Conservation (phyloP, 768 basidiomycete genomes). For the Boletellus sp. region DNA sequence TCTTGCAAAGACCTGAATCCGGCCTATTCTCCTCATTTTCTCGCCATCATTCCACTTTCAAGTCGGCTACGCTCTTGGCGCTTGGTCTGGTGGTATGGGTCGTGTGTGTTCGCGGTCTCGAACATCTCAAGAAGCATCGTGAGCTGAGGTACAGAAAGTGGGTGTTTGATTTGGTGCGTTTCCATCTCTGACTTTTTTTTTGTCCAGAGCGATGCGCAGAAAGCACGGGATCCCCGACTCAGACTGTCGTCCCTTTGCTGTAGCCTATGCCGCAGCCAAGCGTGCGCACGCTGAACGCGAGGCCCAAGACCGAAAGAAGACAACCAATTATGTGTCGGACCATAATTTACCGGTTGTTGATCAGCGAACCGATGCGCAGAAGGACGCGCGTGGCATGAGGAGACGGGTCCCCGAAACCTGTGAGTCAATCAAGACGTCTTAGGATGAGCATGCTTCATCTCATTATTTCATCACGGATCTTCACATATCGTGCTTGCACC, state of each 20-base stretch:
- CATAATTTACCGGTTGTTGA: conserved; percentile 22
- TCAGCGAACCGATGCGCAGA: conserved; percentile 30
- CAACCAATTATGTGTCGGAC: conserved; percentile 23
- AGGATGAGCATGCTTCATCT: conserved; percentile 21
- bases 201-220: conserved; percentile 61
- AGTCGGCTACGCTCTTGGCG: conserved; percentile 35
- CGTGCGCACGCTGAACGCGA: conserved; percentile 52
- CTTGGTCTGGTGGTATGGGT: conserved; percentile 35
- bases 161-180: conserved; percentile 20
- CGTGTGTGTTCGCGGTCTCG: conserved; percentile 37
- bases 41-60: conserved; percentile 35
- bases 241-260: conserved; percentile 80
- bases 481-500: conserved; percentile 11
- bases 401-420: conserved; percentile 46
- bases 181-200: conserved; percentile 9
- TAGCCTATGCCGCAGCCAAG: conserved; percentile 75
- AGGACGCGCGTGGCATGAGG: conserved; percentile 38
- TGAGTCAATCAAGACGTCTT: conserved; percentile 31
- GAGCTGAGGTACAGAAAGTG: conserved; percentile 67
- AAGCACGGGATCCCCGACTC: conserved; percentile 81
- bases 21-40: conserved; percentile 31
- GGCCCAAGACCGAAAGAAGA: conserved; percentile 38
- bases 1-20: conserved; percentile 35
- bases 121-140: conserved; percentile 50
- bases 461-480: conserved; percentile 25